Evolutionary conservation across 352 stramenopile species (phyloP), one percentile per base, ranked within the genome.

Genomic region (Blastocystis sp.): DNA sequence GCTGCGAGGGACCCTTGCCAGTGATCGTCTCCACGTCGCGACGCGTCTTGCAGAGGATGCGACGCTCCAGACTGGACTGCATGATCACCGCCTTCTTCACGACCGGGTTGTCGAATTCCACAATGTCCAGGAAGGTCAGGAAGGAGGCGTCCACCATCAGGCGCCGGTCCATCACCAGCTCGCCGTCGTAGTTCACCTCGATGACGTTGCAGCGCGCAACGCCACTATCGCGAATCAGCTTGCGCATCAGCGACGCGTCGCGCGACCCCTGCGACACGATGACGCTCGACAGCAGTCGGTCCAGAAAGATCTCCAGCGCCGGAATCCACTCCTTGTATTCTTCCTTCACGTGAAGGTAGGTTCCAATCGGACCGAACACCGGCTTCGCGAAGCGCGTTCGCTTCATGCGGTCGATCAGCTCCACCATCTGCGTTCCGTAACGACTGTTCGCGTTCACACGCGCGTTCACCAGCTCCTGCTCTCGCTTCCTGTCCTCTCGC

Each of bases 11-110:
- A 14, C 63, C 63, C 8, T 34, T 24, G 36, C 63, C 63, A 21
- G 63, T 73, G 18, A 73, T 24, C 11, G 11, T 38, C 42, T 21
- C 11, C 9, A 73, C 63, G 1, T 48, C 63, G 1, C 6, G 11
- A 44, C 42, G 42, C 8, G 6, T 24, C 7, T 73, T 11, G 16
- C 32, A 38, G 18, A 73, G 63, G 7, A 73, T 38, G 18, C 63
- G 38, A 8, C 27, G 27, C 42, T 73, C 63, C 18, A 73, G 21
- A 14, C 34, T 16, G 16, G 32, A 48, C 27, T 73, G 63, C 4
- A 73, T 51, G 42, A 73, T 73, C 63, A 51, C 0, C 27, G 63
- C 63, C 38, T 73, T 73, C 42, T 27, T 49, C 63, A 73, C 63
- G 9, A 73, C 38, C n/a, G 34, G 11, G 42, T 44, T 73, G 9